Base-by-base conservation (phyloP, 176 grass and related monocot genomes). In the Canna indica region DNA sequence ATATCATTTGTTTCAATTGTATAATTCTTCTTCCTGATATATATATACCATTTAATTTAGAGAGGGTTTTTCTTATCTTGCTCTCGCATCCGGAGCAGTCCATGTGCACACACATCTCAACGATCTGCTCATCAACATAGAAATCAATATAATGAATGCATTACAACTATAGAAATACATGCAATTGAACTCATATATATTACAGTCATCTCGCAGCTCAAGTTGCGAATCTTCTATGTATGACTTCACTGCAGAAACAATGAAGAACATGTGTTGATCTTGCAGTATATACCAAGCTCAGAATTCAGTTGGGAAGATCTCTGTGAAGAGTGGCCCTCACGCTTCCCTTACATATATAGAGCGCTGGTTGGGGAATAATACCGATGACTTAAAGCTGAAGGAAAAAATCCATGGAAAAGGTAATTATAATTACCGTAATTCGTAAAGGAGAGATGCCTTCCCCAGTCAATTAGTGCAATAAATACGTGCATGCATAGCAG, bases 31-130 rank as follows among this genome's bases (percentile, higher is more conserved):
- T n/a, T n/a, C n/a, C n/a, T n/a, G n/a, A n/a, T n/a, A n/a, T 13
- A 36, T 1, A 60, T 6, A 6, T 46, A 91, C 88, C 92, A 83
- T 65, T 17, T 29, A 91, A 71, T 41, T 70, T 91, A 1, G 75
- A 28, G 31, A 96, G 79, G n/a, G 88, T 60, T 20, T 81, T 96
- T 35, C 67, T 86, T 67, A 96, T 78, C 36, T 89, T 96, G 62
- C 36, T 81, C 68, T 87, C 88, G 67, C 92, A 96, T 25, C 88
- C 92, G 44, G 78, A 66, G 64, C 92, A 96, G 81, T 91, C 88
- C 45, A 91, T 82, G 69, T 80, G 86, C 76, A 89, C 78, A 47
- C 78, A 85, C 81, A 96, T 59, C 82, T 91, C 92, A 48, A 96
- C 79, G 53, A 87, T 81, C 85, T 96, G 62, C 25, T 30, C 68